Conservation (phyloP, 345 rosid genomes). For the Syzygium aromaticum region DNA sequence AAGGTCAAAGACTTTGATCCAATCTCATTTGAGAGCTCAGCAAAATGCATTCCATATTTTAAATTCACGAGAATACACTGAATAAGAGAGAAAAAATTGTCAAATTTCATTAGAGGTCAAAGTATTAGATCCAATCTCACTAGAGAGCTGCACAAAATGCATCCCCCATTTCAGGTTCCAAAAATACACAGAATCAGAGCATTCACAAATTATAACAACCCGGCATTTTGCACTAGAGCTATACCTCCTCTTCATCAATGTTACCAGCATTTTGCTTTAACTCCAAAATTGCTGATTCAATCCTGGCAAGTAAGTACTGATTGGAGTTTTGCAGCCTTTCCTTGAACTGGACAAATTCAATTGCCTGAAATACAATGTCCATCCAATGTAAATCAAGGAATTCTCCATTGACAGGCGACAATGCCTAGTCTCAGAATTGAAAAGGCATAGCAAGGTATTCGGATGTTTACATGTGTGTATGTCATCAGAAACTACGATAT, state of each 20-base stretch:
- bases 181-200: not conserved
- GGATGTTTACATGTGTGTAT: not conserved
- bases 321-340: constrained; percentile 70
- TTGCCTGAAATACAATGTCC: constrained; percentile 46
- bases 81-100: not conserved
- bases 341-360: constrained; percentile 95
- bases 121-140: not conserved
- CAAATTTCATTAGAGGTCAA: not conserved
- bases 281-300: constrained; percentile 67
- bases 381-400: not conserved
- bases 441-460: not conserved
- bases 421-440: not conserved
- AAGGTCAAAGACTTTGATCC: constrained; percentile 56
- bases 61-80: constrained; percentile 68
- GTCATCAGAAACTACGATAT: not conserved
- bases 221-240: not conserved
- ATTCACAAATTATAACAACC: not conserved
- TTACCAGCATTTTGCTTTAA: constrained; percentile 69
- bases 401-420: not conserved
- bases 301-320: constrained; percentile 67
- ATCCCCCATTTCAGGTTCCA: not conserved
- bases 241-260: constrained; percentile 45
- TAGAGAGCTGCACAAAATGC: not conserved
- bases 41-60: constrained; percentile 54
- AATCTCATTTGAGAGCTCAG: constrained; percentile 77